A percentile compares a stretch with the other conserved stretches of the same genome.
Evolutionary conservation across 2,329 filamentous ascomycete genomes (phyloP).

Genomic region (Botrytis squamosa): DNA sequence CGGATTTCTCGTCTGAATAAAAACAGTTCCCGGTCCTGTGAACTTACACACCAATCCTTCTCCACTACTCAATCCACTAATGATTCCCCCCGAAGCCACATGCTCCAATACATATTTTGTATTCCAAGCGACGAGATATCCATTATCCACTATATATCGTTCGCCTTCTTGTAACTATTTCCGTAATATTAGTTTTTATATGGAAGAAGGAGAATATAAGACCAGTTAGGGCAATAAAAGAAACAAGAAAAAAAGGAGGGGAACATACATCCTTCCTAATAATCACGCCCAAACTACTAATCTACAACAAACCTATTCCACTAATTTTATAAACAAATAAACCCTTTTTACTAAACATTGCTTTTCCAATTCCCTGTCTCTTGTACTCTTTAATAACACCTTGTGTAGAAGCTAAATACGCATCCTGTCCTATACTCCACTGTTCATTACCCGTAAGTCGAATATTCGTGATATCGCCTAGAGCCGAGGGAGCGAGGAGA

Average conservation of each 20-base stretch:
- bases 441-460: conserved; percentile 67
- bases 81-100: conserved; percentile 83
- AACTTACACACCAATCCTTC: conserved; percentile 96
- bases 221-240: not conserved
- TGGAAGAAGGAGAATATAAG: not conserved
- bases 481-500: conserved; percentile 72
- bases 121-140: conserved; percentile 95
- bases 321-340: conserved; percentile 85
- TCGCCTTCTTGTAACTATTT: conserved; percentile 56
- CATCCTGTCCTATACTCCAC: conserved; percentile 86
- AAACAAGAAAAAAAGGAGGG: not conserved
- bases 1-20: conserved; percentile 88
- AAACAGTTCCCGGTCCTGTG: conserved; percentile 84
- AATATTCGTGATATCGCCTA: conserved; percentile 85
- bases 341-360: conserved; percentile 91
- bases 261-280: conserved; percentile 83
- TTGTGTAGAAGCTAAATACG: conserved; percentile 81
- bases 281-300: conserved; percentile 92
- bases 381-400: conserved; percentile 88
- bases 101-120: conserved; percentile 90
- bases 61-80: conserved; percentile 77
- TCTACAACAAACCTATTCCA: conserved; percentile 80
- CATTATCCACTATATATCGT: conserved; percentile 89
- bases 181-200: not conserved
- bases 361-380: conserved; percentile 80